A percentile compares a stretch with the other conserved stretches of the same genome.
Evolutionary conservation across 331 rosid species (phyloP).

Genomic region (Cydonia oblonga): DNA sequence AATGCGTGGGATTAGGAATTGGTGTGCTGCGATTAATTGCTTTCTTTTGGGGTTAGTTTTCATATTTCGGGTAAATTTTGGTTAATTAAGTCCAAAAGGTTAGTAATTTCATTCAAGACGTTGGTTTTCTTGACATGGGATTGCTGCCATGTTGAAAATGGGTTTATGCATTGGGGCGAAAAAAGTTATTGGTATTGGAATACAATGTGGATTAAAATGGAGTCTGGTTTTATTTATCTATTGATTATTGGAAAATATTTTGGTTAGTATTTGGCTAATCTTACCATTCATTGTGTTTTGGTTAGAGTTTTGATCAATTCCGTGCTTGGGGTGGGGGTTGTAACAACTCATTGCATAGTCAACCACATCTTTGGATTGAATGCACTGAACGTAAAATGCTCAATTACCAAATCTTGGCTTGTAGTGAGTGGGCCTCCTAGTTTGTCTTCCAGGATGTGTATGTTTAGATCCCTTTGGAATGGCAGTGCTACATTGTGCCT

Average conservation of each 20-base stretch:
- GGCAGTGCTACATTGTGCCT: background rate
- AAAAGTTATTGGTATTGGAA: background rate
- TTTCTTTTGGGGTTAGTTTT: background rate
- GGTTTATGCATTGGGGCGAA: background rate
- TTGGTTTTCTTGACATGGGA: background rate
- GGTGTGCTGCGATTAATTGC: background rate
- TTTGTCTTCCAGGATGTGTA: background rate
- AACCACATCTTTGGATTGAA: background rate
- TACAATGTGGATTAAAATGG: background rate
- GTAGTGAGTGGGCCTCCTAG: background rate
- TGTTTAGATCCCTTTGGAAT: background rate
- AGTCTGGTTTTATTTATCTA: background rate
- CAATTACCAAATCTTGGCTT: background rate
- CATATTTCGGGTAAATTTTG: background rate
- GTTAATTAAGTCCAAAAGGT: background rate
- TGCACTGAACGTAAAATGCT: background rate
- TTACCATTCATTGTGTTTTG: background rate
- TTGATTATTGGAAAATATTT: background rate
- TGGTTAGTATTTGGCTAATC: background rate
- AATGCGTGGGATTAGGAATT: background rate
- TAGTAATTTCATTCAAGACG: background rate
- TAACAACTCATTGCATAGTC: background rate
- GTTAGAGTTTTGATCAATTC: background rate
- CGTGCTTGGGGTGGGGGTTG: background rate
- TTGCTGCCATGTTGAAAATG: background rate